Percentiles rank a stretch among this genome's conserved stretches.
Conservation (phyloP, 345 rosid species). For the Anacardium occidentale region DNA sequence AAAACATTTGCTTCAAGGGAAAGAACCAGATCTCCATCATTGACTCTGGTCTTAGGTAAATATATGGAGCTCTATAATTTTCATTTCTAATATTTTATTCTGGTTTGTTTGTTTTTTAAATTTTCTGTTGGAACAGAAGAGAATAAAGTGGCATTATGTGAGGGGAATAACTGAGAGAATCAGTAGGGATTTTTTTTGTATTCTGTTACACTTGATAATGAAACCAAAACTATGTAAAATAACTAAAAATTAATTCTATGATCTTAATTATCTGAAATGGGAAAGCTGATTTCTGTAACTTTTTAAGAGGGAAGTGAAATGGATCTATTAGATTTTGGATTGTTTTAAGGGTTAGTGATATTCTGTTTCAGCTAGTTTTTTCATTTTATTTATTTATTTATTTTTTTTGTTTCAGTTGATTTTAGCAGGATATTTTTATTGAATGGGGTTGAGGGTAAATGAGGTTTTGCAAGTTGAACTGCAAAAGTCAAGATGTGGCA, state of each 20-base stretch:
- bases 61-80: constrained; percentile 10
- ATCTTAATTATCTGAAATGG: neutral
- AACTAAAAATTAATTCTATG: neutral
- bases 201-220: neutral
- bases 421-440: constrained; percentile 7
- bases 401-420: neutral
- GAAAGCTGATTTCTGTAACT: neutral
- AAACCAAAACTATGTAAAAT: constrained; percentile 6
- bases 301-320: neutral
- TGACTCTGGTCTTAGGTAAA: constrained; percentile 46
- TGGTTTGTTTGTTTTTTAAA: neutral
- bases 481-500: neutral
- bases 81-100: constrained; percentile 1
- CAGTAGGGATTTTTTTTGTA: constrained; percentile 31
- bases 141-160: constrained; percentile 41
- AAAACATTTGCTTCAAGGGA: constrained; percentile 16
- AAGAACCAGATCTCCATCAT: constrained; percentile 53
- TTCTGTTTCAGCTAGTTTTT: constrained; percentile 13
- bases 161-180: constrained; percentile 35
- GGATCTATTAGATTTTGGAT: constrained; percentile 23
- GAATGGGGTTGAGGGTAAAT: constrained; percentile 15
- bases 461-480: constrained; percentile 11
- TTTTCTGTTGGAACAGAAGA: constrained; percentile 25
- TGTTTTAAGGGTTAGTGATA: neutral
- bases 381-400: neutral